phyloP scores from a whole-genome alignment of 805 yeast species.

The Pichia cabralensis region DNA sequence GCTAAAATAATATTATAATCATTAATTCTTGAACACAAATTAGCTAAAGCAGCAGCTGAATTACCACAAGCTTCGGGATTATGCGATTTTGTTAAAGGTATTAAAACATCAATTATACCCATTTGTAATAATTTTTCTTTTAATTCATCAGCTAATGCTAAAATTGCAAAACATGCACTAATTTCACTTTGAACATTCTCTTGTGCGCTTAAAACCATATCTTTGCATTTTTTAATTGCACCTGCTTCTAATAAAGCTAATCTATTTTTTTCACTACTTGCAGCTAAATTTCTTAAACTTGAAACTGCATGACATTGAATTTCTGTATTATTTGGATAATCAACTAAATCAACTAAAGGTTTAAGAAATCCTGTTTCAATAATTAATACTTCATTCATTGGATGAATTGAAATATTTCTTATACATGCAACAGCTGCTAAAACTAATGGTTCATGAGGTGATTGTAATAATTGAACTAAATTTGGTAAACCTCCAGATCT shows the following conservation, averaged over 20 bases:
- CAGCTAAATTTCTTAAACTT: conserved; percentile 90
- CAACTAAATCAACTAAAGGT: conserved; percentile 79
- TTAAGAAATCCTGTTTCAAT: conserved; percentile 94
- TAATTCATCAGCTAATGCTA: conserved; percentile 92
- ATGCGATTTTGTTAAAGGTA: conserved; percentile 80
- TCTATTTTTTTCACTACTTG: conserved; percentile 88
- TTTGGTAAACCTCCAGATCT: conserved; percentile 93
- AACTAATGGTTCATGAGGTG: conserved; percentile 83
- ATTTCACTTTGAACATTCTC: conserved; percentile 91
- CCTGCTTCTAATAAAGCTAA: conserved; percentile 88
- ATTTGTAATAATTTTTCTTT: conserved; percentile 75
- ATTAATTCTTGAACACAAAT: conserved; percentile 80
- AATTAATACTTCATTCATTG: conserved; percentile 88
- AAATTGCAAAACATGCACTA: conserved; percentile 92
- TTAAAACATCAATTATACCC: conserved; percentile 77
- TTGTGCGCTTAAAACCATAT: conserved; percentile 76
- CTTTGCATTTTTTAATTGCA: conserved; percentile 88
- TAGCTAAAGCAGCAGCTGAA: conserved; percentile 96
- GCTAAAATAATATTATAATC: conserved; percentile 72
- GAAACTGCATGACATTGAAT: conserved; percentile 98
- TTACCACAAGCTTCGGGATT: conserved; percentile 97
- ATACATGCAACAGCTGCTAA: conserved; percentile 98
- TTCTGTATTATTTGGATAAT: conserved; percentile 83
- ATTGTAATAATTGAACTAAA: conserved; percentile 78
- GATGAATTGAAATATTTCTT: conserved; percentile 93